Evolutionary conservation across 345 rosid genomes (phyloP).

Genomic region (Eucalyptus cloeziana): DNA sequence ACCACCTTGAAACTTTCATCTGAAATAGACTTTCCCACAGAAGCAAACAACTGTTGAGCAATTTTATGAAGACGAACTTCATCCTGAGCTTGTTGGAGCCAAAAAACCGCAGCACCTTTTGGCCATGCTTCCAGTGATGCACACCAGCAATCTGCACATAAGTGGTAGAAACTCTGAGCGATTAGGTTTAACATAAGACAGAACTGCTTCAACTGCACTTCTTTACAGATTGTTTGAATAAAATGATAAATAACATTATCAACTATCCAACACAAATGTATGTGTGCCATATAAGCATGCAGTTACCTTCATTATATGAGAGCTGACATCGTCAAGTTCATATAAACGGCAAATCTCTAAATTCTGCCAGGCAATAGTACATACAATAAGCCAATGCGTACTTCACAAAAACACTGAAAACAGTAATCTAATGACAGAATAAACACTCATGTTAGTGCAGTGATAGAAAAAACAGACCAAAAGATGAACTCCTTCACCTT

Average conservation of each 20-base stretch:
- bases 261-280: background rate
- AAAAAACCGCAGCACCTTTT: conserved; percentile 74
- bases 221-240: background rate
- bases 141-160: conserved; percentile 69
- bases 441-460: background rate
- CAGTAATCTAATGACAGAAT: background rate
- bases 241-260: background rate
- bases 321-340: conserved; percentile 53
- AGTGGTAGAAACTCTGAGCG: background rate
- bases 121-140: conserved; percentile 94
- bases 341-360: conserved; percentile 85
- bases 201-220: background rate
- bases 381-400: background rate
- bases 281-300: background rate
- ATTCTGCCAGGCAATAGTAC: conserved; percentile 30
- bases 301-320: conserved; percentile 78
- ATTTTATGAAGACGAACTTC: conserved; percentile 64
- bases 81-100: conserved; percentile 92
- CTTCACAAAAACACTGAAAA: background rate
- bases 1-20: conserved; percentile 85
- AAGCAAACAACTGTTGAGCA: conserved; percentile 79
- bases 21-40: conserved; percentile 87
- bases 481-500: conserved; percentile 35
- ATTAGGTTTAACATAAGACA: background rate
- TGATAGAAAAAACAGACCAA: background rate